Evolutionary conservation across 495 filamentous ascomycete genomes (phyloP).

Genomic region (Aspergillus wentii): DNA sequence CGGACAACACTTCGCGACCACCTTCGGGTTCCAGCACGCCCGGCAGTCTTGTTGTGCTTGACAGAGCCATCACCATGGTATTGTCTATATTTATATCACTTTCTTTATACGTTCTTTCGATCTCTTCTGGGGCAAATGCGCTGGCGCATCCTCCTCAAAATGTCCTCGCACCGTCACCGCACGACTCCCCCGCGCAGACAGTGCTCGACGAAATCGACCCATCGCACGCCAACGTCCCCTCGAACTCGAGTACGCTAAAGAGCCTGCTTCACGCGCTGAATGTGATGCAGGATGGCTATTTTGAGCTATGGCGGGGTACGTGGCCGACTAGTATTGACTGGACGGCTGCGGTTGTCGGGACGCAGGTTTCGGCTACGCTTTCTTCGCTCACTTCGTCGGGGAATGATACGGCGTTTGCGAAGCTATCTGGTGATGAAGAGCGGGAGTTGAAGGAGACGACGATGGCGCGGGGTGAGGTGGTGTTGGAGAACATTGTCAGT

Average conservation of each 20-base stretch:
- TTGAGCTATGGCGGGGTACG: constrained; percentile 68
- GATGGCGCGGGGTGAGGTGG: constrained; percentile 26
- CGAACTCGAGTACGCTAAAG: constrained; percentile 17
- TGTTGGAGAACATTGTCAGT: constrained; percentile 69
- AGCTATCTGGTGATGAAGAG: constrained; percentile 21
- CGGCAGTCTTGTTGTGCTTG: too few relatives aligned
- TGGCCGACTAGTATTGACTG: constrained; percentile 92
- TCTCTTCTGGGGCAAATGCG: constrained; percentile 20
- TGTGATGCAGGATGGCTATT: constrained; percentile 74
- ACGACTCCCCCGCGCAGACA: constrained; percentile 6
- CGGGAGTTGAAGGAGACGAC: constrained; percentile 2
- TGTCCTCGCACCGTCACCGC: constrained; percentile 9
- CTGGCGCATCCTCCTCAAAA: constrained; percentile 26
- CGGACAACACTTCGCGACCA: too few relatives aligned
- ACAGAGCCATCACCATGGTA: constrained; percentile 7
- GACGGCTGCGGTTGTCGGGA: constrained; percentile 85
- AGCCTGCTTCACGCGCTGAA: constrained; percentile 57
- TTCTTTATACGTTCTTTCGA: constrained; percentile 17
- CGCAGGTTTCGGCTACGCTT: constrained; percentile 68
- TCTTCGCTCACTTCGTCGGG: constrained; percentile 51
- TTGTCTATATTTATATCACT: constrained; percentile 15
- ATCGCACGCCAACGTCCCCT: neutral
- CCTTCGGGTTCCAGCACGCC: too few relatives aligned
- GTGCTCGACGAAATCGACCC: constrained; percentile 7
- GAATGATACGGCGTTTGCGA: constrained; percentile 13